phyloP scores from a whole-genome alignment of 352 stramenopile genomes.

The Globisporangium middletonii region DNA sequence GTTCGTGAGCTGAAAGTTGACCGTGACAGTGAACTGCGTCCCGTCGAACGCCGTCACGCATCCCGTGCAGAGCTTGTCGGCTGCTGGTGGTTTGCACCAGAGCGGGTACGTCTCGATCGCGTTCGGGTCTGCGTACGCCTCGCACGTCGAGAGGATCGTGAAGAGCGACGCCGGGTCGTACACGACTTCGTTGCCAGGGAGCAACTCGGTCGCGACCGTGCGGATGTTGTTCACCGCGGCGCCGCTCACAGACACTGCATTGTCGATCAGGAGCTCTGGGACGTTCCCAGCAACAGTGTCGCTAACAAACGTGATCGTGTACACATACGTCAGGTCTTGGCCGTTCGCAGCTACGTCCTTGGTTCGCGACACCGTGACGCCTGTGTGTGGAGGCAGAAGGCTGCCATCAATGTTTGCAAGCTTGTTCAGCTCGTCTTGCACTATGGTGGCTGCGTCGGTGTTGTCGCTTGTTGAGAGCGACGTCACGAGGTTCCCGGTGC shows the following conservation, averaged over 20 bases:
- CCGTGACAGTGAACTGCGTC: slow-evolving; percentile 33
- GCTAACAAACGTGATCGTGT: slow-evolving; percentile 85
- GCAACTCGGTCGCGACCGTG: slow-evolving; percentile 28
- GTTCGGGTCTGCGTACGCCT: slow-evolving; percentile 81
- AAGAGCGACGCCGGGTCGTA: slow-evolving; percentile 39
- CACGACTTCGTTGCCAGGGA: slow-evolving; percentile 36
- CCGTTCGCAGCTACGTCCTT: slow-evolving; percentile 9
- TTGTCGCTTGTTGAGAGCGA: slow-evolving; percentile 26
- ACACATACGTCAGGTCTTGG: slow-evolving; percentile 65
- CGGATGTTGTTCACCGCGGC: slow-evolving; percentile 19
- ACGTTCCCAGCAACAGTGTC: slow-evolving; percentile 83
- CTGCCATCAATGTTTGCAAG: slow-evolving; percentile 53
- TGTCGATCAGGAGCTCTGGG: slow-evolving; percentile 52
- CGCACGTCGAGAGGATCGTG: slow-evolving; percentile 60
- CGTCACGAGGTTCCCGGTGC: slow-evolving; percentile 32
- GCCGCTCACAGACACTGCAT: slow-evolving; percentile 26
- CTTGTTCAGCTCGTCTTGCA: slow-evolving; percentile 24
- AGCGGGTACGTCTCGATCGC: slow-evolving; percentile 46
- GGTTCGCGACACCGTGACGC: slow-evolving; percentile 28
- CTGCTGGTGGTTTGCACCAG: slow-evolving; percentile 32
- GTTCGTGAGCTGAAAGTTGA: slow-evolving; percentile 11
- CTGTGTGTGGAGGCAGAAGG: not conserved
- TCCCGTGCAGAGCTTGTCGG: slow-evolving; percentile 32
- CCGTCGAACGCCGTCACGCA: slow-evolving; percentile 69
- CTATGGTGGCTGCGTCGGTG: slow-evolving; percentile 7